Evolutionary conservation across 108 stramenopile species (phyloP).

Genomic region (Fragilaria crotonensis): DNA sequence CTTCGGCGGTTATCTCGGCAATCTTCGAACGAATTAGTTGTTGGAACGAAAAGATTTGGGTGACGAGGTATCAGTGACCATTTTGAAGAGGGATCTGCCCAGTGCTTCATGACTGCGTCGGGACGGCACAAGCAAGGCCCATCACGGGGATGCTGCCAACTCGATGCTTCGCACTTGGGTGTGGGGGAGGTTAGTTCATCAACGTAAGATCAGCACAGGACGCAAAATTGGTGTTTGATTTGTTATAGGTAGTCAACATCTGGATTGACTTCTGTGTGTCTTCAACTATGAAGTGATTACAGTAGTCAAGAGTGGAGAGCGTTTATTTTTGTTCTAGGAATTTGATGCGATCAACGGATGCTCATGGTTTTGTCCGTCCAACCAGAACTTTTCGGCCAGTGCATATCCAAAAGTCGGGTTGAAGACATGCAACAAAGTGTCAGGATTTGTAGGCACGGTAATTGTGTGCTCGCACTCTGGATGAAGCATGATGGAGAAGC

Average conservation of each 20-base stretch:
- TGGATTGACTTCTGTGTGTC: neutral
- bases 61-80: too few relatives aligned
- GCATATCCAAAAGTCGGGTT: constrained; percentile 12
- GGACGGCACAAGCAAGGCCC: too few relatives aligned
- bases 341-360: neutral
- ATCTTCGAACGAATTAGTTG: too few relatives aligned
- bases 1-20: too few relatives aligned
- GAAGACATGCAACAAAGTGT: constrained; percentile 22
- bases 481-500: constrained; percentile 17
- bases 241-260: neutral
- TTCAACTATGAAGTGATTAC: neutral
- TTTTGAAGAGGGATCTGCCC: too few relatives aligned
- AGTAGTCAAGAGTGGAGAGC: neutral
- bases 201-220: neutral
- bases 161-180: neutral
- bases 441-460: constrained; percentile 10
- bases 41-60: too few relatives aligned
- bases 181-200: neutral
- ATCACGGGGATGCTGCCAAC: too few relatives aligned
- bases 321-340: neutral
- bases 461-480: constrained; percentile 9
- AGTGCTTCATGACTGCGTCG: too few relatives aligned
- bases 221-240: too few relatives aligned
- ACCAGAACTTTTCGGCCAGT: constrained; percentile 8
- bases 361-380: constrained; percentile 4